Percentiles rank a stretch among this genome's conserved stretches.
These are phyloP conservation scores for Forsythia suspensa DNA, from an alignment of 257 asterid genomes.

Conservation along the genomic window DNA sequence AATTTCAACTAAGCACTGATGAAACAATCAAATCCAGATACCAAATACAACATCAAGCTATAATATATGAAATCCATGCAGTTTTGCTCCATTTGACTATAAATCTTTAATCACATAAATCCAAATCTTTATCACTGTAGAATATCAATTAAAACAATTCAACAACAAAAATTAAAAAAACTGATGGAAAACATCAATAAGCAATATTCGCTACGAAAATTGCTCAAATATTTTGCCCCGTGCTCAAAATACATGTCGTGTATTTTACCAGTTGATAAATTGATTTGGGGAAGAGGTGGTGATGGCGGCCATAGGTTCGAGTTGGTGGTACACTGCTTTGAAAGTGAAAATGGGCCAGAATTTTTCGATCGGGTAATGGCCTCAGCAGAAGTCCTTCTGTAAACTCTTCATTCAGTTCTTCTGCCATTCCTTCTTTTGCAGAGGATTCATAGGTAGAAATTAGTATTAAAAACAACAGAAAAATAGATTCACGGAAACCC, in stretches of 20 bases:
- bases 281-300: constrained; percentile 87
- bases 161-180: background rate
- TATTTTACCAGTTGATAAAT: constrained; percentile 78
- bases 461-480: constrained; percentile 38
- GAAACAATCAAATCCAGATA: background rate
- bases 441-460: constrained; percentile 39
- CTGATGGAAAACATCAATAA: background rate
- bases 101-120: background rate
- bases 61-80: background rate
- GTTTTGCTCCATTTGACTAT: background rate
- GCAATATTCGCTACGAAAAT: background rate
- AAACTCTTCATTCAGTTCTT: constrained; percentile 53
- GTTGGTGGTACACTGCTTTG: constrained; percentile 79
- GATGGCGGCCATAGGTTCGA: constrained; percentile 80
- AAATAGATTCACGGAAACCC: constrained; percentile 34
- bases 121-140: background rate
- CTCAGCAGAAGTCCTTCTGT: constrained; percentile 86
- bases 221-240: background rate
- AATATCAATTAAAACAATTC: constrained; percentile 2
- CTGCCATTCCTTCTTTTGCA: constrained; percentile 32
- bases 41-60: background rate
- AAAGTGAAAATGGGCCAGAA: constrained; percentile 87
- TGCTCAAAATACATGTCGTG: background rate
- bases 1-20: background rate
- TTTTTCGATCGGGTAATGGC: constrained; percentile 95